phyloP scores from a whole-genome alignment of 2,329 filamentous ascomycete species.

The Fonsecaea pugnacius region DNA sequence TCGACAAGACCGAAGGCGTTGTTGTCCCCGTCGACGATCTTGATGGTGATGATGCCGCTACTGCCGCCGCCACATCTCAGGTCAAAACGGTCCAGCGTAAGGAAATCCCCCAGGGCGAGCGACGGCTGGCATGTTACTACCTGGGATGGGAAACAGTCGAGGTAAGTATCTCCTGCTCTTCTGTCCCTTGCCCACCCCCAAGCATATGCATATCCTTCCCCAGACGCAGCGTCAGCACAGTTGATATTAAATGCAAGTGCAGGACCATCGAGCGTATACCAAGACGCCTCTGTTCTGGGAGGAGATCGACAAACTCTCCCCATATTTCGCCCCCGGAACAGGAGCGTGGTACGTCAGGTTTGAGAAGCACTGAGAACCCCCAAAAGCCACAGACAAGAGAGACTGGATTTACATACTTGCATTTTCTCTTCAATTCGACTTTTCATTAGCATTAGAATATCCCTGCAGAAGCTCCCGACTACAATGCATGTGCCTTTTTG shows the following conservation, averaged over 20 bases:
- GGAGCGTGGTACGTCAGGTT: conserved; percentile 25
- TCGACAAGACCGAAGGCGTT: conserved; percentile 9
- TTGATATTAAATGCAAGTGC: conserved; percentile 5
- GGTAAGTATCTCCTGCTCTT: conserved; percentile 9
- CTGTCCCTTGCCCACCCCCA: neutral
- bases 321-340: conserved; percentile 22
- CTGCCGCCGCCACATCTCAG: no score
- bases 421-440: neutral
- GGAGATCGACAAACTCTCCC: conserved; percentile 23
- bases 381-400: neutral
- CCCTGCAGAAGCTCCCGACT: neutral
- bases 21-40: neutral
- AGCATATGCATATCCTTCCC: neutral
- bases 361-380: neutral
- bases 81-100: neutral
- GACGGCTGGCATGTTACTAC: conserved; percentile 14
- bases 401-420: neutral
- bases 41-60: neutral
- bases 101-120: neutral
- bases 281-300: conserved; percentile 20
- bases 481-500: conserved; percentile 4
- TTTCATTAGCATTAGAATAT: conserved; percentile 11
- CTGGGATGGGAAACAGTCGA: conserved; percentile 25
- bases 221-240: neutral
- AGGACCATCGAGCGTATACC: conserved; percentile 17